A percentile compares a stretch with the other conserved stretches of the same genome.
Conservation (phyloP, 1,284 basidiomycete species). For the Puccinia hordei region DNA sequence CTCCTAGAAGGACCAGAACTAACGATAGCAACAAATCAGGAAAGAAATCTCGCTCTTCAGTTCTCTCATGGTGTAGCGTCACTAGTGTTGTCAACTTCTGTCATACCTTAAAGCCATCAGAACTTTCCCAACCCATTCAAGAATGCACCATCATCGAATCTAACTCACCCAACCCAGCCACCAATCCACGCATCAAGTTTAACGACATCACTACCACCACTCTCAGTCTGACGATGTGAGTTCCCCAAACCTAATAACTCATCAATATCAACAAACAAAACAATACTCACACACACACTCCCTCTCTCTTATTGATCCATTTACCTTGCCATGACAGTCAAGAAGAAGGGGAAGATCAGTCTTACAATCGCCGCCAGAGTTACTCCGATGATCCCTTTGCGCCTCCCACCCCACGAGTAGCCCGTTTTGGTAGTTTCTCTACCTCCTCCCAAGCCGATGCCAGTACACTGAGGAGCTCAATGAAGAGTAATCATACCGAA, state of each 20-base stretch:
- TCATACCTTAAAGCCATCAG: background rate
- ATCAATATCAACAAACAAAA: too few species aligned
- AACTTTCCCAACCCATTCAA: background rate
- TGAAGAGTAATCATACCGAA: background rate
- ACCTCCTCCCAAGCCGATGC: background rate
- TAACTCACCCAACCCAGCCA: background rate
- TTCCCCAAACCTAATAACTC: too few species aligned
- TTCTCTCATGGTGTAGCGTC: conserved; percentile 8
- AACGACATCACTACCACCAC: background rate
- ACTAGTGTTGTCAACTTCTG: background rate
- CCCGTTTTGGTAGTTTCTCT: background rate
- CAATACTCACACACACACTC: too few species aligned
- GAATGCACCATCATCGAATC: too few species aligned
- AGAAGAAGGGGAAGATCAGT: background rate
- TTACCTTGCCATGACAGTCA: background rate
- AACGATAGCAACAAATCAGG: background rate
- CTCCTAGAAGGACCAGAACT: too few species aligned
- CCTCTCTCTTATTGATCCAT: background rate
- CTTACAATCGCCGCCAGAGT: background rate
- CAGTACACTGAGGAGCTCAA: background rate
- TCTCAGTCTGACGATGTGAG: background rate
- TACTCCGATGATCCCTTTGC: conserved; percentile 29
- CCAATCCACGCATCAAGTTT: background rate
- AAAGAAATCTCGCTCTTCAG: background rate
- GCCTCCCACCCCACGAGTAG: conserved; percentile 4